Evolutionary conservation across 495 filamentous ascomycete genomes (phyloP).

Genomic region (Chaetomidium leptoderma): DNA sequence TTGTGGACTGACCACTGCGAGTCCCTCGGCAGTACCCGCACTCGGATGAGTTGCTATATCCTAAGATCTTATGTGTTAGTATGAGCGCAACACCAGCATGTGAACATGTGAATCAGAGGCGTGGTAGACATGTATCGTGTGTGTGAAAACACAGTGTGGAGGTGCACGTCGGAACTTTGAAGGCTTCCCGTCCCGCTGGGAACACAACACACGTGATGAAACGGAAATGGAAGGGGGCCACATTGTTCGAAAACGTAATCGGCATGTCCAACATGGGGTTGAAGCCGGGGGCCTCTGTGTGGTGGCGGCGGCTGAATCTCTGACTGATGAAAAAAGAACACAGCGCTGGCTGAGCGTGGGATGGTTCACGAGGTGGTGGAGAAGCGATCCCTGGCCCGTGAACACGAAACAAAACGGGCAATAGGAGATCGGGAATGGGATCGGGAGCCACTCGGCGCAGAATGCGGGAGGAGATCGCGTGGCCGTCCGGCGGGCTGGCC

Average conservation of each 20-base stretch:
- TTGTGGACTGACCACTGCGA: conserved; percentile 41
- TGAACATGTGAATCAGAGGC: background rate
- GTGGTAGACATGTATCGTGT: background rate
- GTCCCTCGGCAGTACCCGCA: conserved; percentile 51
- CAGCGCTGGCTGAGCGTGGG: conserved; percentile 17
- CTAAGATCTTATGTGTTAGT: conserved; percentile 26
- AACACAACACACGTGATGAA: conserved; percentile 5
- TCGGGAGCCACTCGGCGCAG: conserved; percentile 23
- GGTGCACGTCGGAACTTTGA: background rate
- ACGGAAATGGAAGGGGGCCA: background rate
- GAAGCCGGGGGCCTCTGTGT: background rate
- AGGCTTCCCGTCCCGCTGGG: background rate
- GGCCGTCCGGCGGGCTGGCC: conserved; percentile 26
- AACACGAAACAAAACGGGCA: background rate
- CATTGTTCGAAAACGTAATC: conserved; percentile 12
- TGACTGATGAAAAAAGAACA: conserved; percentile 22
- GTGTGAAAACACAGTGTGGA: background rate
- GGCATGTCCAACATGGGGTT: background rate
- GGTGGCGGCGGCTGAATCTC: conserved; percentile 6
- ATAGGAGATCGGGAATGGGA: background rate
- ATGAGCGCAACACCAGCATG: background rate
- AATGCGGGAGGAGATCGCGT: conserved; percentile 26
- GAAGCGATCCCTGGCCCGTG: background rate
- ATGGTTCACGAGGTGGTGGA: background rate
- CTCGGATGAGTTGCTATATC: conserved; percentile 45